Base-by-base conservation (phyloP, 1,284 basidiomycete species). In the Puccinia sorghi region DNA sequence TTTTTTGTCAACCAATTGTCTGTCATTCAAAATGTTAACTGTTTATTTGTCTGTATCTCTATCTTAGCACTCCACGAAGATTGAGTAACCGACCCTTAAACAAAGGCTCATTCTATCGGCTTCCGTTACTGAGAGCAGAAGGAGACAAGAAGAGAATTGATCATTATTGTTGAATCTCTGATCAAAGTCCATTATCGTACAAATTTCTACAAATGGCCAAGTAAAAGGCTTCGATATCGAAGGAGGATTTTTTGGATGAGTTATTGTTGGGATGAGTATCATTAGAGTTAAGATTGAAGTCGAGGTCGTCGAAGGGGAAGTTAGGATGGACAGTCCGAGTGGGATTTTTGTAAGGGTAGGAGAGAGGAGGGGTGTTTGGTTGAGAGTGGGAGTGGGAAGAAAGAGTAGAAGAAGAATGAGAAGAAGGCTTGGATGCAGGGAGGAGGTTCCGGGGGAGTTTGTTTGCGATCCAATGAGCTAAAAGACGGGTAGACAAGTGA, bases 181-280 rank as follows among this genome's bases (percentile, higher is more conserved):
- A n/a, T n/a, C 27, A 77, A 77, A 77, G 64, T 59, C 75, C 75
- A 50, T 77, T 52, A 61, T 77, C 66, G 50, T 77, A 50, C 41
- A 77, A 32, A 57, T 77, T 77, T 70, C 56, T 69, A 50, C 66
- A 70, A 57, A 77, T 15, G 12, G 75, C 48, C 15, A 50, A 32
- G 61, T 77, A 77, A 37, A 77, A 70, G 20, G 17, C 50, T 41
- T 77, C 75, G 22, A 77, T 20, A 50, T 69, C 66, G 46, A 69
- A 69, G 12, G 6, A 9, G 7, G 70, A 20, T 32, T 46, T 66
- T 61, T 69, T 59, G 1, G 59, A 25, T 46, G 37, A 57, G 20
- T n/a, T 15, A 46, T 67, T 20, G 12, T 27, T 32, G 27, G 11
- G 9, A 41, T 52, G 11, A 37, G 64, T 17, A 13, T 52, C 15